These are phyloP conservation scores for Colletotrichum higginsianum DNA, from an alignment of 2,329 filamentous ascomycete genomes.

Conservation along the genomic window DNA sequence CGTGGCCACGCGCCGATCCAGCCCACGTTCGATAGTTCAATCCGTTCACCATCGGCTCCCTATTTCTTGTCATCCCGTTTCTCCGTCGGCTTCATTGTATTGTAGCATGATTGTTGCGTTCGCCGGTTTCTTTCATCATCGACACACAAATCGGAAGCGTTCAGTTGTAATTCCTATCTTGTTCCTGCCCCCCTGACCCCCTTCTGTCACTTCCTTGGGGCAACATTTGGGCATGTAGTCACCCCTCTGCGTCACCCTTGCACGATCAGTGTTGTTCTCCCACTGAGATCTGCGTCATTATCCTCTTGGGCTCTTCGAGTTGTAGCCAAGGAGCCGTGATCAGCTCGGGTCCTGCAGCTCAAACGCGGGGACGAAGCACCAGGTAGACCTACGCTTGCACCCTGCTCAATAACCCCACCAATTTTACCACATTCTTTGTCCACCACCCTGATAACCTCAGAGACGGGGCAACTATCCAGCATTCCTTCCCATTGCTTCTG, in stretches of 20 bases:
- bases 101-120: background rate
- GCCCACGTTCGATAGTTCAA: conserved; percentile 1
- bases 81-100: background rate
- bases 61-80: conserved; percentile 1
- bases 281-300: conserved; percentile 11
- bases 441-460: conserved; percentile 27
- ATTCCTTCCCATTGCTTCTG: conserved; percentile 15
- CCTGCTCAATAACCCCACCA: conserved; percentile 35
- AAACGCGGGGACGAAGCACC: conserved; percentile 20
- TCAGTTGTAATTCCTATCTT: background rate
- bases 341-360: conserved; percentile 21
- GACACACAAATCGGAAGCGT: background rate
- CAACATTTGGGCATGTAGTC: conserved; percentile 15
- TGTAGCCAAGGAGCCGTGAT: conserved; percentile 9
- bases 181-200: too few species aligned
- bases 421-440: conserved; percentile 42
- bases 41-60: background rate
- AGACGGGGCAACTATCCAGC: conserved; percentile 28
- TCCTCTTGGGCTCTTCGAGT: background rate
- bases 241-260: conserved; percentile 19
- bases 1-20: conserved; percentile 4
- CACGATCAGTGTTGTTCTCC: conserved; percentile 1
- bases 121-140: background rate
- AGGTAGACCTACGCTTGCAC: conserved; percentile 22
- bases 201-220: conserved; percentile 10